Evolutionary conservation across 2,329 filamentous ascomycete species (phyloP).

Genomic region (Cryphonectria nitschkei): DNA sequence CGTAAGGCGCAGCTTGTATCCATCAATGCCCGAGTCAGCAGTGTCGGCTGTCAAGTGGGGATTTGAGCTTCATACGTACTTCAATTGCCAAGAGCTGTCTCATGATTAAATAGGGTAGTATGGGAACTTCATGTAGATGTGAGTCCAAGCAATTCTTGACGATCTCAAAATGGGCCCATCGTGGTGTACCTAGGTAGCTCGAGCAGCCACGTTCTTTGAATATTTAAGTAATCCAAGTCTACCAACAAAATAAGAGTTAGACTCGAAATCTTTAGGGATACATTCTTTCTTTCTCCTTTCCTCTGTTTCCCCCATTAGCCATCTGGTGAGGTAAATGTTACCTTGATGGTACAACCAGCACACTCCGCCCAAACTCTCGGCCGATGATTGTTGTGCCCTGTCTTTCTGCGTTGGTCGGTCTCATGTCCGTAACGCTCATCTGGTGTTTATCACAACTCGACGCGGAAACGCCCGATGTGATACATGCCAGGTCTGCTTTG

Average conservation of each 20-base stretch:
- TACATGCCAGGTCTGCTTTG: background rate
- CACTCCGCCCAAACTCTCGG: background rate
- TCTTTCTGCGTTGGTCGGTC: background rate
- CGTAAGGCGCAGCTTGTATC: background rate
- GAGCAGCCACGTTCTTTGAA: background rate
- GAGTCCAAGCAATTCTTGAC: background rate
- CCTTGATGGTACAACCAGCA: background rate
- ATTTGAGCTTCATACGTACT: background rate
- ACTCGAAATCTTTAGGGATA: background rate
- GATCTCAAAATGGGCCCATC: background rate
- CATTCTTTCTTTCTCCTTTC: background rate
- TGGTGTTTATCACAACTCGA: background rate
- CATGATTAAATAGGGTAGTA: background rate
- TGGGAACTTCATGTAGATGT: background rate
- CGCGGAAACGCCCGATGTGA: background rate
- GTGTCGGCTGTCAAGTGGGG: background rate
- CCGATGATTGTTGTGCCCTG: background rate
- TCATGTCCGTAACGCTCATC: background rate
- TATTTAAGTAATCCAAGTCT: too few relatives aligned
- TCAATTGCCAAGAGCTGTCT: background rate
- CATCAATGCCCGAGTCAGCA: conserved; percentile 1
- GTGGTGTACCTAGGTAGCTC: background rate
- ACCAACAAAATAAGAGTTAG: background rate
- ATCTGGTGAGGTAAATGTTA: background rate
- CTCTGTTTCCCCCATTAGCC: too few relatives aligned